Conservation (phyloP, 2,329 filamentous ascomycete species). For the Exserohilum rostratum region DNA sequence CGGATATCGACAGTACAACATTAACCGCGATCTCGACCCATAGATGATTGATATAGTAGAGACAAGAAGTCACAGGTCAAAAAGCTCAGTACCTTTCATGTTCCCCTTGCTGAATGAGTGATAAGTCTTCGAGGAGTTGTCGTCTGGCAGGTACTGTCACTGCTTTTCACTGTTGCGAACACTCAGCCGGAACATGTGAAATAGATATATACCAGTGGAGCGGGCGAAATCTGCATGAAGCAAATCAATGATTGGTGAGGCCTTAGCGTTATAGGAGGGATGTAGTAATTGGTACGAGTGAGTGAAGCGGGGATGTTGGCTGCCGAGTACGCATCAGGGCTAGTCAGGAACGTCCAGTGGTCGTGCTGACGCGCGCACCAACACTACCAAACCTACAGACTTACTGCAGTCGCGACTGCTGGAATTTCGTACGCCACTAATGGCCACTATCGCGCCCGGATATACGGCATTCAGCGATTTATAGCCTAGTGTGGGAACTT, state of each 20-base stretch:
- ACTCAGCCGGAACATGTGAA: too few species aligned
- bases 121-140: too few species aligned
- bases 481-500: conserved; percentile 18
- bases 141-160: too few species aligned
- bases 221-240: too few species aligned
- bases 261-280: neutral
- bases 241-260: neutral
- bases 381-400: neutral
- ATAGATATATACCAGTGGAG: too few species aligned
- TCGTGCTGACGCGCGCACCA: conserved; percentile 4
- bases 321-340: neutral
- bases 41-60: conserved; percentile 14
- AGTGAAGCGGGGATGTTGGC: too few species aligned
- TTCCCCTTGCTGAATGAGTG: neutral
- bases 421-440: neutral
- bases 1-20: conserved; percentile 44
- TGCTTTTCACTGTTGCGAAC: too few species aligned
- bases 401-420: neutral
- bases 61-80: neutral
- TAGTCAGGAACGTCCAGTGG: neutral
- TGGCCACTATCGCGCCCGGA: conserved; percentile 2
- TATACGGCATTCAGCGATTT: conserved; percentile 4
- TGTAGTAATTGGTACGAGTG: neutral
- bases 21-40: conserved; percentile 44
- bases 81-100: neutral